Evolutionary conservation across 768 basidiomycete genomes (phyloP).

Genomic region (Mycena alexandri): DNA sequence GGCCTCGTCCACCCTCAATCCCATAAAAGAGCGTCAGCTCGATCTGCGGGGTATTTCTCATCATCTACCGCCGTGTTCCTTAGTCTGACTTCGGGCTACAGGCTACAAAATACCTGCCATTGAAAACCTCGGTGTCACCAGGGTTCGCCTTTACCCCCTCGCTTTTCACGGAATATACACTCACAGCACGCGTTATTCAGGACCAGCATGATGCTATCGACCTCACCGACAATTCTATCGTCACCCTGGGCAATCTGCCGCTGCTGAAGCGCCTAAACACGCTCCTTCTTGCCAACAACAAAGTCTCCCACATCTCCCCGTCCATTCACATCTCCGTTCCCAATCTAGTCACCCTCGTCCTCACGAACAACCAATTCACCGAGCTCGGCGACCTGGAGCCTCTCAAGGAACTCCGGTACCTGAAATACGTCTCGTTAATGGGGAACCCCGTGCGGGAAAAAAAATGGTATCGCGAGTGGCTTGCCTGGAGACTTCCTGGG

Average conservation of each 20-base stretch:
- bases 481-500: slow-evolving; percentile 87
- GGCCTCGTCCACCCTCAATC: slow-evolving; percentile 81
- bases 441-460: slow-evolving; percentile 91
- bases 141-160: slow-evolving; percentile 65
- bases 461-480: slow-evolving; percentile 98
- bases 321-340: slow-evolving; percentile 88
- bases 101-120: slow-evolving; percentile 95
- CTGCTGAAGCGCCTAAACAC: slow-evolving; percentile 87
- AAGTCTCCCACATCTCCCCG: slow-evolving; percentile 84
- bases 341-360: slow-evolving; percentile 84
- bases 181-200: slow-evolving; percentile 53
- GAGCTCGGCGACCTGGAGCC: slow-evolving; percentile 91
- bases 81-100: slow-evolving; percentile 51
- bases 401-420: slow-evolving; percentile 77
- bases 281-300: slow-evolving; percentile 91
- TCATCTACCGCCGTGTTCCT: slow-evolving; percentile 34
- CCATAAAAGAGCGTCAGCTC: slow-evolving; percentile 90
- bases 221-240: slow-evolving; percentile 91
- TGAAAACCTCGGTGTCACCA: slow-evolving; percentile 96
- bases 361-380: slow-evolving; percentile 84
- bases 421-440: slow-evolving; percentile 81
- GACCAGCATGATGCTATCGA: slow-evolving; percentile 96
- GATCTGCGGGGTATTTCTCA: slow-evolving; percentile 82
- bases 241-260: slow-evolving; percentile 86
- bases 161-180: slow-evolving; percentile 34